Base-by-base conservation (phyloP, 495 filamentous ascomycete species). In the Achaetomiella virescens region DNA sequence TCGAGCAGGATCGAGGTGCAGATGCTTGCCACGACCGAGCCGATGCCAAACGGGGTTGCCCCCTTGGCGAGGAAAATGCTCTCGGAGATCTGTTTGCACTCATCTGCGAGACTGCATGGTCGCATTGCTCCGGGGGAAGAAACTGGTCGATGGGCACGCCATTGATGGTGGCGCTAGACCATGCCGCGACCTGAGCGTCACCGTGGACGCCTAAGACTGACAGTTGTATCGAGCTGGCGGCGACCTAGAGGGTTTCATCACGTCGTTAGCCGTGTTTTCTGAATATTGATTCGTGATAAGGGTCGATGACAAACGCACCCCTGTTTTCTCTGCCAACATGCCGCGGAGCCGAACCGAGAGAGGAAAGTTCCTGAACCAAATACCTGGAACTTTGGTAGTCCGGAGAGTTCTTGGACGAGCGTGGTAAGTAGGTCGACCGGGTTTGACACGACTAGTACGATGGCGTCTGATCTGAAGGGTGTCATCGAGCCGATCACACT, bases 371-470 rank as follows among this genome's bases (percentile, higher is more conserved):
- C 75, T 9, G 68, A 66, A 3, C 75, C 75, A 20, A 77, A 38
- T 20, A 77, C 73, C 50, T 74, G 73, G 3, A 43, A 49, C 7
- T 51, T 52, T 0, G 73, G 72, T 0, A 77, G 64, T 2, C 72
- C 68, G 1, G 66, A 66, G 3, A 74, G 37, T 43, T 68, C 57
- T 17, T 65, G 65, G 0, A 70, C 72, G 17, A 75, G 61, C 21
- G 67, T 63, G 14, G 75, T 77, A n/a, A 77, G 61, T 1, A 77
- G 61, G 60, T 78, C 75, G 43, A 78, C 74, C 0, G 75, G 75
- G 63, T 78, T 77, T 9, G 75, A 65, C 3, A 77, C 74, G 12
- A 77, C 53, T 1, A 78, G 64, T 0, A 78, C 49, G 25, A 78
- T 67, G 8, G 72, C 61, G 45, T 72, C 52, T 3, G 59, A 44